Evolutionary conservation across 208 protist genomes (phyloP).

Genomic region (Entamoeba invadens): DNA sequence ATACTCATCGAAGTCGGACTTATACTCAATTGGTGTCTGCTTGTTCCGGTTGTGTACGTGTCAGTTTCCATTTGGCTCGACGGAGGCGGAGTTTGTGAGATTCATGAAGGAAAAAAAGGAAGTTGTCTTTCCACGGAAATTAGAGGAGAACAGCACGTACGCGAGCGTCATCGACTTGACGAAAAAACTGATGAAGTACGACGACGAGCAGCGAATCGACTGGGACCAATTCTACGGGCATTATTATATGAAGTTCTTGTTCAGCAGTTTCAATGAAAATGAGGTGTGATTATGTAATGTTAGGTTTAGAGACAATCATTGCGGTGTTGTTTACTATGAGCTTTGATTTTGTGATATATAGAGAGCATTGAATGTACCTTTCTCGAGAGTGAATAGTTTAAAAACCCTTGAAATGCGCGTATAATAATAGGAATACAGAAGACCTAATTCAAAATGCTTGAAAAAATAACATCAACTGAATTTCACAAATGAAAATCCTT

Average conservation of each 20-base stretch:
- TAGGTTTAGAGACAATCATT: no score
- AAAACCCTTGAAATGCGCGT: no score
- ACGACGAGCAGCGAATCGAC: not conserved
- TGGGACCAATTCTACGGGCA: not conserved
- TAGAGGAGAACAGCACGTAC: not conserved
- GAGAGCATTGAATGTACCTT: no score
- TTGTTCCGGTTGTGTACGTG: not conserved
- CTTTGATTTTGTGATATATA: no score
- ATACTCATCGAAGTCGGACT: not conserved
- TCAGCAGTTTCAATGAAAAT: no score
- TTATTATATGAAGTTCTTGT: not conserved
- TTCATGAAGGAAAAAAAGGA: not conserved
- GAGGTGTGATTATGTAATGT: no score
- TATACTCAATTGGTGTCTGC: not conserved
- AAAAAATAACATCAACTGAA: no score
- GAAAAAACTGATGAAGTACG: not conserved
- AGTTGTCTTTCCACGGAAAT: not conserved
- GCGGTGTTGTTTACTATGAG: no score
- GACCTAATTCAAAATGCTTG: no score
- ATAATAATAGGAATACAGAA: no score
- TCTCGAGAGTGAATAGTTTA: no score
- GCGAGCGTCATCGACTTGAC: not conserved
- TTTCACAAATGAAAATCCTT: not conserved
- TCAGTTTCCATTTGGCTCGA: not conserved
- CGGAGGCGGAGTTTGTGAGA: not conserved